Conservation (phyloP, 2,329 filamentous ascomycete genomes). For the Aspergillus sp. region DNA sequence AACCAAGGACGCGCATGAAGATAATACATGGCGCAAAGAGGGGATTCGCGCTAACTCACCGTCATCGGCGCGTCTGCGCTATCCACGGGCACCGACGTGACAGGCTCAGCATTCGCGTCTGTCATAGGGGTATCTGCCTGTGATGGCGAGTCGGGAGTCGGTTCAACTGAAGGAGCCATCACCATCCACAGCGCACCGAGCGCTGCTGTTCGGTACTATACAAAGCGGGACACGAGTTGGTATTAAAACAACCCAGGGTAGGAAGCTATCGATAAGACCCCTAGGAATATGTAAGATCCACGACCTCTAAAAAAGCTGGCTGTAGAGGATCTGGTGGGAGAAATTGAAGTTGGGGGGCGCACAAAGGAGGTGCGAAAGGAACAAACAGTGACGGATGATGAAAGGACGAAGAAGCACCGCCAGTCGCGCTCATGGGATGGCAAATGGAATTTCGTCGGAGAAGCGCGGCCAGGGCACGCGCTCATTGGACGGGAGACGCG, state of each 20-base stretch:
- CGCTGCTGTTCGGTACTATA: constrained; percentile 20
- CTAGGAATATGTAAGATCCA: background rate
- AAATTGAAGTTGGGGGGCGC: background rate
- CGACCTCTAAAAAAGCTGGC: background rate
- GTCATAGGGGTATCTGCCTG: constrained; percentile 51
- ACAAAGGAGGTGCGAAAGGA: background rate
- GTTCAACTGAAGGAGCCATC: constrained; percentile 45
- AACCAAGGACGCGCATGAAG: constrained; percentile 3
- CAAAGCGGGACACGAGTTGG: background rate
- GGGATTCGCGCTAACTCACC: constrained; percentile 32
- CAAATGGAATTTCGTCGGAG: constrained; percentile 33
- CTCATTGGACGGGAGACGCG: constrained; percentile 36
- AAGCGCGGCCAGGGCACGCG: constrained; percentile 33
- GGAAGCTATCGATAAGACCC: background rate
- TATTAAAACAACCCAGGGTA: background rate
- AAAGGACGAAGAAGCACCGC: constrained; percentile 24
- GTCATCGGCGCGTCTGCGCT: constrained; percentile 41
- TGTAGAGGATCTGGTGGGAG: background rate
- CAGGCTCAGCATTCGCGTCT: constrained; percentile 41
- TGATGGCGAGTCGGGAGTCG: constrained; percentile 44
- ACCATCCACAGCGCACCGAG: constrained; percentile 28
- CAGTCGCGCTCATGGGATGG: constrained; percentile 37
- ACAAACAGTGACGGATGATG: constrained; percentile 13
- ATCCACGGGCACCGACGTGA: constrained; percentile 40
- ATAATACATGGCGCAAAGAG: background rate